phyloP scores from a whole-genome alignment of 2,329 filamentous ascomycete genomes.

The Emericellopsis cladophorae region DNA sequence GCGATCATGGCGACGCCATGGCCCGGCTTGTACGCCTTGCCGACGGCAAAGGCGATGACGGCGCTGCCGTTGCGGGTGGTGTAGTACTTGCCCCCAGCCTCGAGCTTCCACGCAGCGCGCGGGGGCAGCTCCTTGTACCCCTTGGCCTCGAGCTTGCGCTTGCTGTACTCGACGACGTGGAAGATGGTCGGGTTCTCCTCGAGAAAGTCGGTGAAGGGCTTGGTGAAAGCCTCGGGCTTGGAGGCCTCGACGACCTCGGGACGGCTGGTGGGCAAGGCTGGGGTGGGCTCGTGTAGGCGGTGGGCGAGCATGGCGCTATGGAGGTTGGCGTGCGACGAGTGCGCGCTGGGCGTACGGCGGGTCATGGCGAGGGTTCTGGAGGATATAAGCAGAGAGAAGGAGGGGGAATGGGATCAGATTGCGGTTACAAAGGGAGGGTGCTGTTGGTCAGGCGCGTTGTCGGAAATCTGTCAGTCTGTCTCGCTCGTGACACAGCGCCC shows the following conservation, averaged over 20 bases:
- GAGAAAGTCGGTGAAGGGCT: conserved; percentile 81
- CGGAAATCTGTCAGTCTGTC: neutral
- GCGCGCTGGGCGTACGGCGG: conserved; percentile 17
- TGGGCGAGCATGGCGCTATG: conserved; percentile 21
- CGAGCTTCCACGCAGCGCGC: conserved; percentile 70
- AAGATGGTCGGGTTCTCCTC: conserved; percentile 87
- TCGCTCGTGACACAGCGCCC: neutral
- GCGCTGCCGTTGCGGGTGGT: conserved; percentile 75
- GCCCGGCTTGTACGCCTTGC: conserved; percentile 66
- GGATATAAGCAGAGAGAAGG: no score
- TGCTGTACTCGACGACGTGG: conserved; percentile 74
- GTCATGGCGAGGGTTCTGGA: conserved; percentile 22
- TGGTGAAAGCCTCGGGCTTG: conserved; percentile 55
- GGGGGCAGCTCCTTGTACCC: conserved; percentile 69
- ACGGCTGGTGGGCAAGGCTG: conserved; percentile 5
- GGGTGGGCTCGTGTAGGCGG: conserved; percentile 11
- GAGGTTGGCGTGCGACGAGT: conserved; percentile 20
- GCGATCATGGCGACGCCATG: conserved; percentile 72
- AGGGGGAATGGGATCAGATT: no score
- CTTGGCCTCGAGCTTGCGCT: conserved; percentile 53
- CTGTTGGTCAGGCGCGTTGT: no score
- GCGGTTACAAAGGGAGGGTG: no score
- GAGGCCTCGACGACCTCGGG: conserved; percentile 18
- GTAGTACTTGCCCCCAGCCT: conserved; percentile 80
- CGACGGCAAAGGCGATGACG: conserved; percentile 75